These are phyloP conservation scores for Tolypocladium ophioglossoides DNA, from an alignment of 2,329 filamentous ascomycete genomes.

Conservation along the genomic window DNA sequence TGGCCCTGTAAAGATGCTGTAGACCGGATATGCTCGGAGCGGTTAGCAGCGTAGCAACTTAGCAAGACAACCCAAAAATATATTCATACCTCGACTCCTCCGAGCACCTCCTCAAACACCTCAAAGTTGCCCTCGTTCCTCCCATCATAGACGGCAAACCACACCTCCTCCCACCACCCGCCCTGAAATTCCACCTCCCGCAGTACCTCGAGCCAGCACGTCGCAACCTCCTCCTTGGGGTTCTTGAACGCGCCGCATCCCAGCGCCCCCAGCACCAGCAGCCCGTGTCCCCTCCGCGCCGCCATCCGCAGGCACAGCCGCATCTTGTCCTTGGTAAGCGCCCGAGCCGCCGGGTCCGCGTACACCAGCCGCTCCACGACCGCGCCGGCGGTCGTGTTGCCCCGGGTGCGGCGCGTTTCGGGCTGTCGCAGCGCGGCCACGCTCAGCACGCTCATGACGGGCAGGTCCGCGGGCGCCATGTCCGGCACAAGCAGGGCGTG, in stretches of 20 bases:
- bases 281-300: constrained; percentile 41
- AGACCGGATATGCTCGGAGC: no score
- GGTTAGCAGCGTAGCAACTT: no score
- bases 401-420: constrained; percentile 8
- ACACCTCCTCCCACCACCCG: constrained; percentile 52
- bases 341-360: constrained; percentile 30
- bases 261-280: constrained; percentile 56
- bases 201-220: constrained; percentile 52
- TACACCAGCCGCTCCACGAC: constrained; percentile 25
- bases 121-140: constrained; percentile 37
- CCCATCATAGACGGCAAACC: constrained; percentile 50
- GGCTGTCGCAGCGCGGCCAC: constrained; percentile 45
- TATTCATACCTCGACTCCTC: constrained; percentile 17
- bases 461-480: constrained; percentile 22
- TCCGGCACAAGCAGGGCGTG: constrained; percentile 33
- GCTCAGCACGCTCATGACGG: constrained; percentile 48
- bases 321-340: constrained; percentile 53
- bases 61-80: no score
- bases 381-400: constrained; percentile 8
- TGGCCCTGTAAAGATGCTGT: neutral
- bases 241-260: constrained; percentile 60
- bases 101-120: constrained; percentile 34
- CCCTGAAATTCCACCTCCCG: constrained; percentile 49
- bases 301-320: constrained; percentile 48
- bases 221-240: constrained; percentile 48